These are phyloP conservation scores for Pisolithus microcarpus DNA, from an alignment of 768 basidiomycete species.

Conservation along the genomic window DNA sequence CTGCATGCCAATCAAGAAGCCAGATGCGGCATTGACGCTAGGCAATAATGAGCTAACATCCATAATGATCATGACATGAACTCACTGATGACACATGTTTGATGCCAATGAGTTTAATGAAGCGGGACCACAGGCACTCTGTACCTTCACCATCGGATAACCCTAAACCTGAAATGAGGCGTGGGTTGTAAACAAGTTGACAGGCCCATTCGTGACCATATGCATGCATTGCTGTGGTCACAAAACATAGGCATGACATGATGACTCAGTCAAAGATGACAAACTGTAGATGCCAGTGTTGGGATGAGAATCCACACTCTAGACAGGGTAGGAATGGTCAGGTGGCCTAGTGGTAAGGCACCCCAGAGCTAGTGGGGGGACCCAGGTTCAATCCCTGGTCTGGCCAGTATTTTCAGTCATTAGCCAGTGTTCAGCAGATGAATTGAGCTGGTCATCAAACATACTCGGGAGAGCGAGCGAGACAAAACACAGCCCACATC, in stretches of 20 bases:
- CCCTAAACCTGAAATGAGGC: not conserved
- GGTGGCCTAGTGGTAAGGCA: too few species aligned
- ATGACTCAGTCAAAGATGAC: not conserved
- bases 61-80: not conserved
- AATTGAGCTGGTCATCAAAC: too few species aligned
- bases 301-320: too few species aligned
- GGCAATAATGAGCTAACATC: not conserved
- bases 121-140: slow-evolving; percentile 24
- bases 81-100: slow-evolving; percentile 27
- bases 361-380: too few species aligned
- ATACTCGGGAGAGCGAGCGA: too few species aligned
- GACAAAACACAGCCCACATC: too few species aligned
- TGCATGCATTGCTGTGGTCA: slow-evolving; percentile 33
- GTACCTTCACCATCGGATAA: slow-evolving; percentile 7
- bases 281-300: not conserved
- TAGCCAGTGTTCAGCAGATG: too few species aligned
- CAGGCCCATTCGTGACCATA: slow-evolving; percentile 33
- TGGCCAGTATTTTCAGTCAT: too few species aligned
- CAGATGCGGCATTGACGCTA: slow-evolving; percentile 24
- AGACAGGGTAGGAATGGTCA: too few species aligned
- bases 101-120: slow-evolving; percentile 31
- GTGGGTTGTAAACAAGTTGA: slow-evolving; percentile 6
- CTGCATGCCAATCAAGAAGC: slow-evolving; percentile 29
- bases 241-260: slow-evolving; percentile 21
- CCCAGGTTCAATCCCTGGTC: too few species aligned